Evolutionary conservation across 352 stramenopile species (phyloP), one percentile per base, ranked within the genome.

Genomic region (Phytophthora hibernalis): DNA sequence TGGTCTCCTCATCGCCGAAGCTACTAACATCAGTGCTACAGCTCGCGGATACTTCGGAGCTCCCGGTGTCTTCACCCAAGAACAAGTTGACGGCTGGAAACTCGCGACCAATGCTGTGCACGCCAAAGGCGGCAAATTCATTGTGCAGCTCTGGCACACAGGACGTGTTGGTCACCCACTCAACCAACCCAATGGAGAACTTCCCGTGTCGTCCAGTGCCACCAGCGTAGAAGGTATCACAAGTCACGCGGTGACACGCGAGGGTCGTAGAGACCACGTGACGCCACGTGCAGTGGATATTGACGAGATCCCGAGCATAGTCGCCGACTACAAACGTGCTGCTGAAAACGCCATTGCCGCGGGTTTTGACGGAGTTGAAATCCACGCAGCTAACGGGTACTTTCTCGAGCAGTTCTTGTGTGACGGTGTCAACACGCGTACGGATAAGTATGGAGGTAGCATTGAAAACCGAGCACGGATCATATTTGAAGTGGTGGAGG

Each of bases 311-410:
- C 59, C 78, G 21, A 20, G 42, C 9, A 76, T 83, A 11, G 72
- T 97, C 9, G 45, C 87, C 18, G 83, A 93, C 51, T 98, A 87
- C 70, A 72, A 73, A 13, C 57, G 74, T 22, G 85, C 69, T 0
- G 89, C 90, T 0, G 56, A 70, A 24, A 81, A 81, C n/a, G 77
- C 82, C 8, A 81, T 90, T 24, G 65, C 83, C 16, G 91, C 90
- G 10, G 93, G 93, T 22, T 97, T 98, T 68, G 93, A 98, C 51
- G 90, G 91, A 11, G 77, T 98, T 15, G 90, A 98, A 54, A 61
- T 98, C 20, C 92, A 98, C 68, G 64, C 42, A 11, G 92, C 87
- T 3, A 96, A 98, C 61, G 93, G 92, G 4, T 98, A 98, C 60
- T 72, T 98, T 13, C 70, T 98, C 42, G 89, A 97, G 61, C 75